Evolutionary conservation across 345 rosid species (phyloP), one percentile per base, ranked within the genome.

Genomic region (Arabis hirsuta): DNA sequence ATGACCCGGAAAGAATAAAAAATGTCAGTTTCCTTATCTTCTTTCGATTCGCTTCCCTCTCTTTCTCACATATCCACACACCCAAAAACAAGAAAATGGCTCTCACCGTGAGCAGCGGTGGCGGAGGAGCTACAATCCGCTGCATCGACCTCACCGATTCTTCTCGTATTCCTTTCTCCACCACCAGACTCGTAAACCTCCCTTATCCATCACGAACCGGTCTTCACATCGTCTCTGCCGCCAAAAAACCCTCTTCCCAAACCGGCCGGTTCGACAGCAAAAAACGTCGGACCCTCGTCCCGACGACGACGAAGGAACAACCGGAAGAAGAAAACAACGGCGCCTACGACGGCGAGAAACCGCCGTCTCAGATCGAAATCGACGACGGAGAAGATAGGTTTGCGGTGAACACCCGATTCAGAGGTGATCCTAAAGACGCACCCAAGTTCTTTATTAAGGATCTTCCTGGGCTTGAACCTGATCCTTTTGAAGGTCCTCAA

Each of bases 401-500:
- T 26, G 65, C 12, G 6, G 83, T 53, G 52, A 79, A 82, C 61
- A 83, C 72, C 51, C 81, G 73, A 0, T 72, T 72, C 38, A 62
- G 77, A 73, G 64, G 59, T 41, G 50, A 66, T 41, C 62, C 56
- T 8, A 65, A 65, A 43, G 73, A 66, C 54, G 75, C 78, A 13
- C 81, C 81, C 5, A 66, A 66, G 32, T 74, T 45, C 19, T 38
- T 71, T 9, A 6, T 89, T 57, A 82, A 92, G 54, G 83, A 83
- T 50, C 96, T 90, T 67, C 92, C 87, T 0, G 90, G 96, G 9
- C 65, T 71, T 50, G 73, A 89, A 59, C 62, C 89, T 6, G 86
- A 83, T 76, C 90, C 89, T 65, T 94, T 88, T 83, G 98, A 94
- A 81, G 98, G 97, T 12, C 64, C 80, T 3, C 81, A 88, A 81